phyloP scores from a whole-genome alignment of 495 filamentous ascomycete genomes.

The Bacidia rubella region DNA sequence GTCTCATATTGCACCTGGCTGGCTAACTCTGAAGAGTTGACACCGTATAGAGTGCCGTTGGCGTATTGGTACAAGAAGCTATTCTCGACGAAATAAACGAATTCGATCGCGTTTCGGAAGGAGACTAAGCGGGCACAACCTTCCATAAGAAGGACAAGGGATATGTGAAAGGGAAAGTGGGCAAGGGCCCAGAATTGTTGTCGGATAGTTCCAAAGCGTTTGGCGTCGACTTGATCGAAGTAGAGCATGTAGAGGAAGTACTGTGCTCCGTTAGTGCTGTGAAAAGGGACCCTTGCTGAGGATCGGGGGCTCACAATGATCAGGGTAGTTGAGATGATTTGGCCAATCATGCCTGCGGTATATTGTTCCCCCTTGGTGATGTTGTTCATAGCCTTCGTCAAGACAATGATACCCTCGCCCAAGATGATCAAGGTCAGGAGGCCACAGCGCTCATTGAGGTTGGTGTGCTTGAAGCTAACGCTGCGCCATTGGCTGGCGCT shows the following conservation, averaged over 20 bases:
- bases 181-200: conserved; percentile 52
- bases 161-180: conserved; percentile 59
- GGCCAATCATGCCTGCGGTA: conserved; percentile 32
- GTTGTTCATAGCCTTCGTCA: conserved; percentile 41
- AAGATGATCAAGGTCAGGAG: conserved; percentile 57
- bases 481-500: conserved; percentile 39
- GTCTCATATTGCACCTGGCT: too few species aligned
- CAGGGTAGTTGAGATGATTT: conserved; percentile 19
- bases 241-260: conserved; percentile 62
- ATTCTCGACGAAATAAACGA: conserved; percentile 15
- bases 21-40: too few species aligned
- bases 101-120: conserved; percentile 20
- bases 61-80: conserved; percentile 17
- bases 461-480: conserved; percentile 51
- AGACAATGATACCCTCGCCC: conserved; percentile 47
- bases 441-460: conserved; percentile 51
- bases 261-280: conserved; percentile 19
- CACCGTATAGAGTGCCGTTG: neutral
- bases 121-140: conserved; percentile 34
- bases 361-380: conserved; percentile 39
- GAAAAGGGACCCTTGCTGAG: neutral
- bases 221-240: conserved; percentile 41
- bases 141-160: conserved; percentile 49
- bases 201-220: conserved; percentile 34
- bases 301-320: conserved; percentile 22